These are phyloP conservation scores for Mycena filopes DNA, from an alignment of 768 basidiomycete genomes.

Conservation along the genomic window DNA sequence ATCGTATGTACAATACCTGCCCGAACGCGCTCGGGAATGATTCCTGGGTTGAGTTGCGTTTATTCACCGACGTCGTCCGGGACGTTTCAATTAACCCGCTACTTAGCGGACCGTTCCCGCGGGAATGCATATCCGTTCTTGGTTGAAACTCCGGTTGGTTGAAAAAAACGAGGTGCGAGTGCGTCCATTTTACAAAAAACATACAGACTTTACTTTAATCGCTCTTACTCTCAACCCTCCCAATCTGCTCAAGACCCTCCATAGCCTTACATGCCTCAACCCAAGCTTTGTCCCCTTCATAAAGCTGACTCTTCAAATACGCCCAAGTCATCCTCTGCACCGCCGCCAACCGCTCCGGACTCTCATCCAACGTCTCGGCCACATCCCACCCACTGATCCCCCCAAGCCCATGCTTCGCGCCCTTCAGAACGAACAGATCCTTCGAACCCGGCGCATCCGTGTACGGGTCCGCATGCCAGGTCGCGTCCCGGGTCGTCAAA, in stretches of 20 bases:
- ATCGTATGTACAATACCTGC: too few relatives aligned
- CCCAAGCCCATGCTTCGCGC: conserved; percentile 9
- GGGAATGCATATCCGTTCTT: too few relatives aligned
- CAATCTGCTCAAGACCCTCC: background rate
- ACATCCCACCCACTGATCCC: conserved; percentile 3
- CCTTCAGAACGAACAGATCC: conserved; percentile 2
- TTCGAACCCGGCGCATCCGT: background rate
- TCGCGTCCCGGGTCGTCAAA: background rate
- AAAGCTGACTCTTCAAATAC: conserved; percentile 7
- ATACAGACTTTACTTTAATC: too few relatives aligned
- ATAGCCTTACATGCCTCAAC: conserved; percentile 1
- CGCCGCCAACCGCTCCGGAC: background rate
- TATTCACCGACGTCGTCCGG: too few relatives aligned
- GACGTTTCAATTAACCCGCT: too few relatives aligned
- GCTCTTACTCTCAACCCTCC: background rate
- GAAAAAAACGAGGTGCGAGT: too few relatives aligned
- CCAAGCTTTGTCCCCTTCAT: background rate
- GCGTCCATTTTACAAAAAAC: too few relatives aligned
- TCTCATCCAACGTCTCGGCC: background rate
- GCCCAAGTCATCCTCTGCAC: conserved; percentile 5
- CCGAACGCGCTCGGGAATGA: too few relatives aligned
- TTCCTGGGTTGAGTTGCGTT: too few relatives aligned
- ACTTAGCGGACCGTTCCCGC: too few relatives aligned
- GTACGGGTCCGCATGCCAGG: conserved; percentile 3
- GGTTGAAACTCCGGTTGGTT: too few relatives aligned